Conservation (phyloP, 2,329 filamentous ascomycete genomes). For the Pseudocercospora fijiensis region DNA sequence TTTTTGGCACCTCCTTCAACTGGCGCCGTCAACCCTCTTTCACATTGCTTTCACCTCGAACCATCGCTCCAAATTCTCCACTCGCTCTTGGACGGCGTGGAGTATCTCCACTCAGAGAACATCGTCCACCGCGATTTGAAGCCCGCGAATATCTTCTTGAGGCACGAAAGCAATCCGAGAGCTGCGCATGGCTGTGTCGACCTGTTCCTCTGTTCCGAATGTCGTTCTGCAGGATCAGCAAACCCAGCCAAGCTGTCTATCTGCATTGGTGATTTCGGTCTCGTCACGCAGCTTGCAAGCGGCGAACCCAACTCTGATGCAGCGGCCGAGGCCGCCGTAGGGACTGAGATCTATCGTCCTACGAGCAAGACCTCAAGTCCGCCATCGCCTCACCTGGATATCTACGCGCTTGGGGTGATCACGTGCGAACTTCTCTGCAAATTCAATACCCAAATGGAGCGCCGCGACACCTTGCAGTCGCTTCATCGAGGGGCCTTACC, state of each 20-base stretch:
- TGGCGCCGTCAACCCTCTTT: conserved; percentile 31
- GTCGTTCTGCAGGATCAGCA: conserved; percentile 31
- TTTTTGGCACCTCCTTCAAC: conserved; percentile 51
- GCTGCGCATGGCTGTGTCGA: conserved; percentile 45
- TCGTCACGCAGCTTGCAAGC: conserved; percentile 57
- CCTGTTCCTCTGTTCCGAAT: conserved; percentile 49
- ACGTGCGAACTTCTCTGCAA: conserved; percentile 60
- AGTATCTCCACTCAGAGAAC: conserved; percentile 61
- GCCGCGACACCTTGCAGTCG: conserved; percentile 38
- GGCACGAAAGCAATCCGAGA: conserved; percentile 40
- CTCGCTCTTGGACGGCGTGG: conserved; percentile 61
- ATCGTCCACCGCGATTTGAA: conserved; percentile 68
- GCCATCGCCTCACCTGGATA: conserved; percentile 56
- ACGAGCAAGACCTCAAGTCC: conserved; percentile 33
- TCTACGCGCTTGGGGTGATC: conserved; percentile 63
- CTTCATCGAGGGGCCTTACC: conserved; percentile 31
- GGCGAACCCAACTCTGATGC: conserved; percentile 20
- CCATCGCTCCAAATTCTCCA: conserved; percentile 59
- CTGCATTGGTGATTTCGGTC: conserved; percentile 67
- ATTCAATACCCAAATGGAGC: conserved; percentile 50
- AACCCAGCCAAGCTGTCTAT: conserved; percentile 41
- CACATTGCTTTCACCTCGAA: conserved; percentile 63
- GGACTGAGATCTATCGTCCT: conserved; percentile 63
- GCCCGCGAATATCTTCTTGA: conserved; percentile 66
- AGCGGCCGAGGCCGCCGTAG: conserved; percentile 44